Evolutionary conservation across 106 monocot genomes (phyloP), one percentile per base, ranked within the genome.

Genomic region (Acorus calamus): DNA sequence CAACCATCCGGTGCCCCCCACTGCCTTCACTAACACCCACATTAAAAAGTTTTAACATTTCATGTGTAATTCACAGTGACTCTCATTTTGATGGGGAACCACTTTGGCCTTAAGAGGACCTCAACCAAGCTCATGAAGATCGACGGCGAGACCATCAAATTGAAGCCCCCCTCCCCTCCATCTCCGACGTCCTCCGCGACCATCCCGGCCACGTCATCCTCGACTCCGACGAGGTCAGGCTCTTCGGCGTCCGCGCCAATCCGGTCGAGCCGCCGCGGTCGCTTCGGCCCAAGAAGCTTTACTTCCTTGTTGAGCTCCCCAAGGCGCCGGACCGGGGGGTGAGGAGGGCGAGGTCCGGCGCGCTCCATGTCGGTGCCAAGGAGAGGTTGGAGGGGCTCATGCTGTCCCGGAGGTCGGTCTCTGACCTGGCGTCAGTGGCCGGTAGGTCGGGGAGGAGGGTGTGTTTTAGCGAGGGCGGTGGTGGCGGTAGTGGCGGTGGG

Each of bases 331-430:
- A 62, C 73, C 50, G 47, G 47, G 57, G 73, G 3, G 51, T 13
- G 9, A 71, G 78, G 42, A 4, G 86, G 13, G 75, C 86, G 0
- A 76, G 72, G 78, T 83, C 83, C 10, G 87, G 83, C 0, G 65
- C 71, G 58, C 68, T 87, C 2, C 76, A 68, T 13, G 51, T 78
- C 6, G 56, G 74, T 8, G 83, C 87, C 6, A 77, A 69, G 66
- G 87, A 87, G 50, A 55, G 87, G 45, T 72, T 87, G 2, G 87
- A 87, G 52, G 75, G 77, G 14, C 61, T 87, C 51, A 66, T 60
- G 75, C 74, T 87, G 42, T 63, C 78, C 6, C 74, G 80, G 46
- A 74, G 86, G n/a, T 69, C 86, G 14, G 66, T 63, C 9, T 85
- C 85, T 9, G 81, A 85, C 56, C 57, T 84, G 11, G 59, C 74